These are phyloP conservation scores for Hypomyces perniciosus DNA, from an alignment of 2,329 filamentous ascomycete species.

Conservation along the genomic window DNA sequence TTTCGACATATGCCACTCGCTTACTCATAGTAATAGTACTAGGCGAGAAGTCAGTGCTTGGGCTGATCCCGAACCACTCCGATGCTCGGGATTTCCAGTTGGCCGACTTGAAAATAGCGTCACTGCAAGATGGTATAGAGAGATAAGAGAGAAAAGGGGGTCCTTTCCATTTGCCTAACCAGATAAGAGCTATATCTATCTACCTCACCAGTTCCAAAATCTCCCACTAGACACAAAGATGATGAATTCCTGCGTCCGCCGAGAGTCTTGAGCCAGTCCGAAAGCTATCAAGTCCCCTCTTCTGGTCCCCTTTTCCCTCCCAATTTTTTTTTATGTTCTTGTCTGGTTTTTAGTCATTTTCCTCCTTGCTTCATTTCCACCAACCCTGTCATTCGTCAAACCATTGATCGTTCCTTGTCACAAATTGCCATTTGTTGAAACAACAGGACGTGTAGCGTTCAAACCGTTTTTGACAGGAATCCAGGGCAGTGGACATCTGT, in stretches of 20 bases:
- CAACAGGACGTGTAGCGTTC: slow-evolving; percentile 2
- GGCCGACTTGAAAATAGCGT: not conserved
- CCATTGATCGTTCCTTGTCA: not conserved
- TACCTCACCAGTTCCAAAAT: slow-evolving; percentile 5
- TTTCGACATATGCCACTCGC: too few relatives aligned
- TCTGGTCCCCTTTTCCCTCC: slow-evolving; percentile 2
- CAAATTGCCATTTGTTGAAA: not conserved
- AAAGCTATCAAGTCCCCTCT: slow-evolving; percentile 11
- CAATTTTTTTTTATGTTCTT: slow-evolving; percentile 22
- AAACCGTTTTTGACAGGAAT: slow-evolving; percentile 8
- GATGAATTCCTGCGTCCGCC: not conserved
- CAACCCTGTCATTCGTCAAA: not conserved
- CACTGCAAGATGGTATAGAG: not conserved
- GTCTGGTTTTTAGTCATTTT: slow-evolving; percentile 12
- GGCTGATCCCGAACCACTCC: too few relatives aligned
- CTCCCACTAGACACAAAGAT: not conserved
- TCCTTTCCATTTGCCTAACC: slow-evolving; percentile 5
- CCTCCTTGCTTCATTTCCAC: slow-evolving; percentile 3
- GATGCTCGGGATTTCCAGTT: too few relatives aligned
- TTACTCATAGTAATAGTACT: too few relatives aligned
- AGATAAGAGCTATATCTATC: not conserved
- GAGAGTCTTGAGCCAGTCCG: slow-evolving; percentile 11
- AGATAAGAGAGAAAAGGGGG: slow-evolving; percentile 6
- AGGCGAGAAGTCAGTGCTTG: too few relatives aligned
- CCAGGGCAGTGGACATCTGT: not conserved